Percentiles rank a stretch among this genome's conserved stretches.
Conservation (phyloP, 2,329 filamentous ascomycete genomes). For the Endothia cerciana region DNA sequence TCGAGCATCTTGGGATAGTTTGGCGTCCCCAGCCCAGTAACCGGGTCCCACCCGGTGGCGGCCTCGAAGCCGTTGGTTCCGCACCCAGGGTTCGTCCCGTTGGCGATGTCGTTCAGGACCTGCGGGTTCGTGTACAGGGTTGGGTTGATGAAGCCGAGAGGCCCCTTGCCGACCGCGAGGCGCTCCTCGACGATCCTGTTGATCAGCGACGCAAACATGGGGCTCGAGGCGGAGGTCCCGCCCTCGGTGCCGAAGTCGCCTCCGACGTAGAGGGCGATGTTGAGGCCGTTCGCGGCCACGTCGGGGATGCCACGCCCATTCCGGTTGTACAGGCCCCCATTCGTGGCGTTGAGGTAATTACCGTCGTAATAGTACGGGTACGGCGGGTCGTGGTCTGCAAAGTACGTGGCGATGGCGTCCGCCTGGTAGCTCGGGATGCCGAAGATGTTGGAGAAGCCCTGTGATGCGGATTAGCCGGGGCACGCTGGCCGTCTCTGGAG, state of each 20-base stretch:
- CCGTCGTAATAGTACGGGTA: slow-evolving; percentile 33
- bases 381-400: slow-evolving; percentile 33
- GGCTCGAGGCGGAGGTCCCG: slow-evolving; percentile 61
- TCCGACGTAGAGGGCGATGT: slow-evolving; percentile 35
- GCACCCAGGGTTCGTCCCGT: slow-evolving; percentile 39
- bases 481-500: not conserved
- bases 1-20: slow-evolving; percentile 32
- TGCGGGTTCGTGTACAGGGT: slow-evolving; percentile 37
- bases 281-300: slow-evolving; percentile 36
- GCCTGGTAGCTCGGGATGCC: slow-evolving; percentile 47
- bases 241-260: slow-evolving; percentile 41
- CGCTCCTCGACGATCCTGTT: slow-evolving; percentile 66
- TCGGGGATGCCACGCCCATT: slow-evolving; percentile 36
- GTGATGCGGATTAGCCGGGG: not conserved
- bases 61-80: slow-evolving; percentile 38
- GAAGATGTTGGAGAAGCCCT: slow-evolving; percentile 53
- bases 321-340: slow-evolving; percentile 32
- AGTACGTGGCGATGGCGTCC: slow-evolving; percentile 45
- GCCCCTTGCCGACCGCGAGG: slow-evolving; percentile 49
- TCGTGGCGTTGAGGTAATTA: slow-evolving; percentile 29
- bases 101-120: slow-evolving; percentile 38
- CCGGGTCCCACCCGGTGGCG: slow-evolving; percentile 36
- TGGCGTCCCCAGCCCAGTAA: slow-evolving; percentile 34
- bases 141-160: slow-evolving; percentile 43
- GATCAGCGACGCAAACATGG: slow-evolving; percentile 61